Conservation (phyloP, 2,329 filamentous ascomycete genomes). For the Apiospora phragmitis region DNA sequence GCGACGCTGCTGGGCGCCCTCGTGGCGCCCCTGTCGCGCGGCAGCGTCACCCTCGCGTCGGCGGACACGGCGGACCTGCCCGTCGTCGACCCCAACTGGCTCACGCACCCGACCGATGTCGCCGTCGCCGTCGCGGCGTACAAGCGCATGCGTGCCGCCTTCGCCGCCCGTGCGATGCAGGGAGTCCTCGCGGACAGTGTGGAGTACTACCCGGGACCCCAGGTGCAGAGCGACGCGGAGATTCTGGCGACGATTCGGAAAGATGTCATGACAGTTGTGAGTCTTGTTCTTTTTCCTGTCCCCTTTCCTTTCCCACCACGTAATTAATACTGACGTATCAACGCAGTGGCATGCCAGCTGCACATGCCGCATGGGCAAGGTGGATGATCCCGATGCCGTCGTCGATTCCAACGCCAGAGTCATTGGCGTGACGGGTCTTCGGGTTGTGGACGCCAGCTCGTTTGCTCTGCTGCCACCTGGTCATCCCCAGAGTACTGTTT, state of each 20-base stretch:
- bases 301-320: background rate
- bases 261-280: slow-evolving; percentile 13
- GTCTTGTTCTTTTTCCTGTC: background rate
- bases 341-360: slow-evolving; percentile 17
- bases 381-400: slow-evolving; percentile 18
- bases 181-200: slow-evolving; percentile 9
- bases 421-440: slow-evolving; percentile 18
- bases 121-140: slow-evolving; percentile 44
- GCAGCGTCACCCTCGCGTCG: slow-evolving; percentile 18
- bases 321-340: background rate
- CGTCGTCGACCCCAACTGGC: slow-evolving; percentile 47
- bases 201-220: slow-evolving; percentile 15
- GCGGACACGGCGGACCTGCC: slow-evolving; percentile 13
- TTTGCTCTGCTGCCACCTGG: slow-evolving; percentile 16
- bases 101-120: slow-evolving; percentile 42
- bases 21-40: slow-evolving; percentile 24
- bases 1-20: slow-evolving; percentile 36
- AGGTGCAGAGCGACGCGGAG: slow-evolving; percentile 15
- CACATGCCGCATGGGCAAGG: slow-evolving; percentile 21
- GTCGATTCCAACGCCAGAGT: slow-evolving; percentile 19
- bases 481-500: slow-evolving; percentile 16
- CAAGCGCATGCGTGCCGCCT: slow-evolving; percentile 40
- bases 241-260: slow-evolving; percentile 16
- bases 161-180: slow-evolving; percentile 10
- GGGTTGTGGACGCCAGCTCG: slow-evolving; percentile 17